Conservation (phyloP, 148 eudicot genomes). For the Spergularia bocconei region DNA sequence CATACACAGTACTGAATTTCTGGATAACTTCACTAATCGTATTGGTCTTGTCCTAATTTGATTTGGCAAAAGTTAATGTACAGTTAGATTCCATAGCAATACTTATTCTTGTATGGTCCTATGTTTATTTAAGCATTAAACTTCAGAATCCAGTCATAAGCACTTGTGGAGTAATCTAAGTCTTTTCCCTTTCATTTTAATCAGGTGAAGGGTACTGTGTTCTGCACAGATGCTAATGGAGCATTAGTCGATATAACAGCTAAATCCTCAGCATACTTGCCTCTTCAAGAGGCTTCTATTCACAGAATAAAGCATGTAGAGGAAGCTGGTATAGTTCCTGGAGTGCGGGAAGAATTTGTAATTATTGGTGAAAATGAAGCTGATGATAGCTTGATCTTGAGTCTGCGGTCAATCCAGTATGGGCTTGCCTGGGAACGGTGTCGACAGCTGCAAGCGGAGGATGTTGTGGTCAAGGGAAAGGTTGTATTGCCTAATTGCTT, state of each 20-base stretch:
- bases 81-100: background rate
- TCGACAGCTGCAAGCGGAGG: constrained; percentile 94
- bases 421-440: constrained; percentile 97
- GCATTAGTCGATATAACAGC: constrained; percentile 86
- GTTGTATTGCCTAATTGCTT: constrained; percentile 31
- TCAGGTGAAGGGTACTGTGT: constrained; percentile 87
- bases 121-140: background rate
- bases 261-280: constrained; percentile 89
- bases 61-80: background rate
- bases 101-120: background rate
- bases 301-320: constrained; percentile 58
- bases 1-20: background rate
- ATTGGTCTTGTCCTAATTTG: background rate
- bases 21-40: background rate
- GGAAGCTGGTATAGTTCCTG: constrained; percentile 86
- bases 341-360: constrained; percentile 68
- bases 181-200: constrained; percentile 12
- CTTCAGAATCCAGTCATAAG: background rate
- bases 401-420: constrained; percentile 64
- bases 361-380: constrained; percentile 74
- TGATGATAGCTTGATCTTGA: constrained; percentile 82
- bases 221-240: constrained; percentile 57
- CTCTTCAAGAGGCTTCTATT: constrained; percentile 74
- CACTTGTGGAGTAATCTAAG: constrained; percentile 2
- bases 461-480: constrained; percentile 83